Evolutionary conservation across 257 asterid genomes (phyloP), one percentile per base, ranked within the genome.

Genomic region (Plantago elongata): DNA sequence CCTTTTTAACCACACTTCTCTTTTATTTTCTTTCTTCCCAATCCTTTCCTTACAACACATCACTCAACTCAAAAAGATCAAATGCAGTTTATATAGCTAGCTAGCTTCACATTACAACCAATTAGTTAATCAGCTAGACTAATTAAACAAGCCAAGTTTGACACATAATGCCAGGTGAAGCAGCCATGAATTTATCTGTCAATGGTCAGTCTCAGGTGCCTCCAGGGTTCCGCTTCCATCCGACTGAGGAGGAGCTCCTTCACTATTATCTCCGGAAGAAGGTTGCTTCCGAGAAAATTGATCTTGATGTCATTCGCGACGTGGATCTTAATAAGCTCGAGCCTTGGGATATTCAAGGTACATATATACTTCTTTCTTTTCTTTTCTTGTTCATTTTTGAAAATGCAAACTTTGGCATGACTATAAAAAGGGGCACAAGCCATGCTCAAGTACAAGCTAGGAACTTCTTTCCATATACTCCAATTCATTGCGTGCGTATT

Each of bases 311-410:
- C 44, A 68, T 68, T 30, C 67, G 68, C 0, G 73, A 68, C 7
- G 56, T 68, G 4, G 73, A 68, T 58, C 73, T 68, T 54, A 68
- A 68, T 55, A 68, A 68, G 67, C 73, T 61, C 29, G 73, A 68
- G 54, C 73, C 73, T 15, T 68, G 73, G 73, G 73, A 68, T 61
- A 68, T 68, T 45, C 73, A 61, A 68, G 73, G 73, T 61, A 54
- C 51, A 16, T 4, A 7, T 2, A 7, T 2, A 38, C 16, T 22
- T 22, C 9, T 0, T 11, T 48, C 16, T 48, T 13, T 13, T 8
- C 2, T 11, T 48, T 3, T 48, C 9, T 16, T 16, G 9, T 13
- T 11, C 4, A 12, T 11, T 46, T 11, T 13, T 48, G n/a, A 3
- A 13, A 48, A 13, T 48, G 16, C 16, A 34, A 34, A 34, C 5